These are phyloP conservation scores for Tremellales sp. DNA, from an alignment of 1,284 basidiomycete genomes.

Conservation along the genomic window DNA sequence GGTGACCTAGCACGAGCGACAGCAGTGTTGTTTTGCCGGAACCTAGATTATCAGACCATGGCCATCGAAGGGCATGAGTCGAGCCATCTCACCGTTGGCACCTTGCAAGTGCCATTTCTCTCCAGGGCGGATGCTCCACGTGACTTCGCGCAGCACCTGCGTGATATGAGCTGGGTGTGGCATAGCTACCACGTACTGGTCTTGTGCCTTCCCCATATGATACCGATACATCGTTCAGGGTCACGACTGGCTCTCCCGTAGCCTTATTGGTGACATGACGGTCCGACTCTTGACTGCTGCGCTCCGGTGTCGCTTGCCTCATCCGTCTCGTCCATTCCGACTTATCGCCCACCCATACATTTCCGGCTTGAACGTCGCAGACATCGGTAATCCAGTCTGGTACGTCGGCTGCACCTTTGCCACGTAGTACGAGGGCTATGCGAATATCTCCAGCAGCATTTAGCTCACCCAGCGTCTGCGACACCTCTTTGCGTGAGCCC, in stretches of 20 bases:
- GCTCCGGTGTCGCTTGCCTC: constrained; percentile 41
- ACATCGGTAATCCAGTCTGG: constrained; percentile 80
- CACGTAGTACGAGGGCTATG: constrained; percentile 73
- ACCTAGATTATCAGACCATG: constrained; percentile 51
- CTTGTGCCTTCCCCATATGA: constrained; percentile 62
- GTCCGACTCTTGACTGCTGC: constrained; percentile 33
- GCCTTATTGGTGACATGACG: background rate
- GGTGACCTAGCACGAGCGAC: constrained; percentile 87
- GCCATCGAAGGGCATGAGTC: background rate
- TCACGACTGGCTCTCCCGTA: constrained; percentile 53
- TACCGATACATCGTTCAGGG: constrained; percentile 66
- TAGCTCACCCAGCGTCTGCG: constrained; percentile 36
- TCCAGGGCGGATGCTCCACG: constrained; percentile 73
- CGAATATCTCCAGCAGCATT: constrained; percentile 41
- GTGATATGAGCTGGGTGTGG: background rate
- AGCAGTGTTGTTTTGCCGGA: constrained; percentile 94
- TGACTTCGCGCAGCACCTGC: constrained; percentile 70
- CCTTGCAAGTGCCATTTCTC: constrained; percentile 85
- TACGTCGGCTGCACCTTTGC: constrained; percentile 64
- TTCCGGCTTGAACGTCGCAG: constrained; percentile 54
- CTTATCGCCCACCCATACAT: constrained; percentile 53
- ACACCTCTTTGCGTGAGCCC: constrained; percentile 38
- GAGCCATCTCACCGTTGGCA: constrained; percentile 63
- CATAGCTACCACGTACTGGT: constrained; percentile 13
- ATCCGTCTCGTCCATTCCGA: constrained; percentile 47